phyloP scores from a whole-genome alignment of 2,329 filamentous ascomycete species.

The Scytalidium lignicola region DNA sequence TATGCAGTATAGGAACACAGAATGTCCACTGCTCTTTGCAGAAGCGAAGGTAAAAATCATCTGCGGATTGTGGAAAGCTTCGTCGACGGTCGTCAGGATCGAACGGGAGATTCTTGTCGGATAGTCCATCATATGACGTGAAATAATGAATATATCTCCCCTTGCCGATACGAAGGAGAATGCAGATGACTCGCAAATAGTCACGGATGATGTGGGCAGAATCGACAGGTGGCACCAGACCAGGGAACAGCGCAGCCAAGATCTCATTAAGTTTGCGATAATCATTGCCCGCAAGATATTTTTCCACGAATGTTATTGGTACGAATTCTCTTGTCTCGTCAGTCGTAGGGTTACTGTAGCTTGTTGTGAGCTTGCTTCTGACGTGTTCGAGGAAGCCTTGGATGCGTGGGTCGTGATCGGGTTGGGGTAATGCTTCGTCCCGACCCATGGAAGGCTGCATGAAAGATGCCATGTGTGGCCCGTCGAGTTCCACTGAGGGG shows the following conservation, averaged over 20 bases:
- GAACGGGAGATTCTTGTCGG: too few species aligned
- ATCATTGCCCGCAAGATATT: constrained; percentile 3
- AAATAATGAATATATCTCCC: constrained; percentile 6
- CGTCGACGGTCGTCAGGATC: too few species aligned
- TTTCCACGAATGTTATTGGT: background rate
- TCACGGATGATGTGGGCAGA: constrained; percentile 3
- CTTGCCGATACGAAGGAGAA: constrained; percentile 5
- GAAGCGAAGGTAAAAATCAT: constrained; percentile 12
- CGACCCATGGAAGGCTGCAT: too few species aligned
- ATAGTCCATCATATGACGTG: too few species aligned
- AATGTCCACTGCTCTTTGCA: constrained; percentile 16
- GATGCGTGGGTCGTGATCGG: too few species aligned
- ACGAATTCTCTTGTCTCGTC: constrained; percentile 1
- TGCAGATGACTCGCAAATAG: constrained; percentile 7
- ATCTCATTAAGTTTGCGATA: constrained; percentile 1
- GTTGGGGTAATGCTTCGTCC: too few species aligned
- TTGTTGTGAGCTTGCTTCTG: too few species aligned
- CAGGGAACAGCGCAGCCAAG: constrained; percentile 1
- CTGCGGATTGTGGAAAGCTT: constrained; percentile 2
- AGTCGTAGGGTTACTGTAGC: too few species aligned
- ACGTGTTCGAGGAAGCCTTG: too few species aligned
- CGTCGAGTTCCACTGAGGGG: too few species aligned
- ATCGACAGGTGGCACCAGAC: background rate
- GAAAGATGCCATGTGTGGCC: too few species aligned
- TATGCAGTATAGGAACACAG: constrained; percentile 10